Conservation (phyloP, 768 basidiomycete species). For the Lentinula aciculospora region DNA sequence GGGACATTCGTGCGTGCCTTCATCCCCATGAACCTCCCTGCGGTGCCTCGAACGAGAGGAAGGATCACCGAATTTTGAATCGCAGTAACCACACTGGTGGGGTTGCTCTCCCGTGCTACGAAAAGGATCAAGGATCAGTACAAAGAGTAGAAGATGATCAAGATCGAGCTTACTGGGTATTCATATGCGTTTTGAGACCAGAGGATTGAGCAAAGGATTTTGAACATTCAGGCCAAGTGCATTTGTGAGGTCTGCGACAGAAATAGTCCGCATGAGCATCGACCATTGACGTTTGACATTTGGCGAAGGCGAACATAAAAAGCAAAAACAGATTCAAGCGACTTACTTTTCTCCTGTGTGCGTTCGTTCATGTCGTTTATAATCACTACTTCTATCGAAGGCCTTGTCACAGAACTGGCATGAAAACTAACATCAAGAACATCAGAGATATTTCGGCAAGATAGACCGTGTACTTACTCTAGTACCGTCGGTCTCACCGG, state of each 20-base stretch:
- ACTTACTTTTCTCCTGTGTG: constrained; percentile 50
- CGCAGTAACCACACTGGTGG: constrained; percentile 44
- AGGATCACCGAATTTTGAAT: constrained; percentile 56
- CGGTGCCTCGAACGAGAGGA: constrained; percentile 64
- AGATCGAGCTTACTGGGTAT: constrained; percentile 51
- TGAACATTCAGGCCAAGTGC: constrained; percentile 35
- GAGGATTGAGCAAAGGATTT: constrained; percentile 56
- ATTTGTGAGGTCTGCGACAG: constrained; percentile 41
- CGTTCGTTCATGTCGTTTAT: constrained; percentile 46
- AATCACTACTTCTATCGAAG: constrained; percentile 56
- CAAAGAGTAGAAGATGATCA: not conserved
- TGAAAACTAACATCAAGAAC: constrained; percentile 19
- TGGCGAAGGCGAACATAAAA: not conserved
- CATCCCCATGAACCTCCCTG: constrained; percentile 47
- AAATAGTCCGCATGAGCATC: not conserved
- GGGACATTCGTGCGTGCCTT: constrained; percentile 41
- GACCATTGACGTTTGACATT: no score
- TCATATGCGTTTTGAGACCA: constrained; percentile 57
- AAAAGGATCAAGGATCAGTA: not conserved
- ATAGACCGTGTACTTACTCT: not conserved
- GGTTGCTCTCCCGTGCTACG: constrained; percentile 49
- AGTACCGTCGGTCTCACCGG: not conserved
- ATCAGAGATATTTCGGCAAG: not conserved
- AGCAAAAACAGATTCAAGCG: not conserved
- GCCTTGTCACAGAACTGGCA: constrained; percentile 41